Percentiles rank a stretch among this genome's conserved stretches.
Evolutionary conservation across 352 stramenopile species (phyloP).

Genomic region (Nothophytophthora sp.): DNA sequence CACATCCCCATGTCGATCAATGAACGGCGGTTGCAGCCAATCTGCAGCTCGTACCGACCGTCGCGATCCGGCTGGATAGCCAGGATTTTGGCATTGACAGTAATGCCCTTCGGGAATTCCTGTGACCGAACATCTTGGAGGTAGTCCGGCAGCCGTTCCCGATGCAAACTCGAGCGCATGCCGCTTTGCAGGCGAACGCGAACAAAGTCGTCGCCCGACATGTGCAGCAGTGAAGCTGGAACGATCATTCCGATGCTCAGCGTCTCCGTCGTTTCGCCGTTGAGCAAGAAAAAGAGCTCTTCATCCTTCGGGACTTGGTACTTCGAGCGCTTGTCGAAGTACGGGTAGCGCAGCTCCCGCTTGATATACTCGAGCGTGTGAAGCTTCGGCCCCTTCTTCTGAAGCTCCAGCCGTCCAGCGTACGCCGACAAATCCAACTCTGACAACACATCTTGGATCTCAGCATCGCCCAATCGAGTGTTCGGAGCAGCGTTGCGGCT

Average conservation of each 20-base stretch:
- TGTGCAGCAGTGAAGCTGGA: slow-evolving; percentile 81
- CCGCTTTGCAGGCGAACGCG: slow-evolving; percentile 83
- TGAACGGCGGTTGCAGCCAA: slow-evolving; percentile 76
- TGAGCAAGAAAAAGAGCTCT: slow-evolving; percentile 88
- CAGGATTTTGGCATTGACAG: slow-evolving; percentile 86
- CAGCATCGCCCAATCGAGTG: slow-evolving; percentile 61
- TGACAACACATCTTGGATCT: slow-evolving; percentile 87
- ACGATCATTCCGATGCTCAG: slow-evolving; percentile 86
- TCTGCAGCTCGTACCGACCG: slow-evolving; percentile 71
- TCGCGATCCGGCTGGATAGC: slow-evolving; percentile 69
- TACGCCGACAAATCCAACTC: slow-evolving; percentile 89
- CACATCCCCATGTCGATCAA: slow-evolving; percentile 76
- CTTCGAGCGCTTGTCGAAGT: slow-evolving; percentile 87
- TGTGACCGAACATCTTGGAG: slow-evolving; percentile 60
- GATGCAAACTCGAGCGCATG: slow-evolving; percentile 77
- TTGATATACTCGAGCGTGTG: slow-evolving; percentile 90
- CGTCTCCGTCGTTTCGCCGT: slow-evolving; percentile 81
- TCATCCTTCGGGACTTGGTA: slow-evolving; percentile 85
- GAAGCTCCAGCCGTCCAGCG: slow-evolving; percentile 80
- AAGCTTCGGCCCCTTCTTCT: slow-evolving; percentile 90
- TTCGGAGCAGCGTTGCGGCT: slow-evolving; percentile 57
- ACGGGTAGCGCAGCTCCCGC: slow-evolving; percentile 87
- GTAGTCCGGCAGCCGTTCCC: slow-evolving; percentile 80
- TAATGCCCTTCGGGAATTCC: slow-evolving; percentile 80
- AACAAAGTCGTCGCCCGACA: slow-evolving; percentile 85